A percentile compares a stretch with the other conserved stretches of the same genome.
Evolutionary conservation across 257 asterid genomes (phyloP).

Genomic region (Jacaranda copaia): DNA sequence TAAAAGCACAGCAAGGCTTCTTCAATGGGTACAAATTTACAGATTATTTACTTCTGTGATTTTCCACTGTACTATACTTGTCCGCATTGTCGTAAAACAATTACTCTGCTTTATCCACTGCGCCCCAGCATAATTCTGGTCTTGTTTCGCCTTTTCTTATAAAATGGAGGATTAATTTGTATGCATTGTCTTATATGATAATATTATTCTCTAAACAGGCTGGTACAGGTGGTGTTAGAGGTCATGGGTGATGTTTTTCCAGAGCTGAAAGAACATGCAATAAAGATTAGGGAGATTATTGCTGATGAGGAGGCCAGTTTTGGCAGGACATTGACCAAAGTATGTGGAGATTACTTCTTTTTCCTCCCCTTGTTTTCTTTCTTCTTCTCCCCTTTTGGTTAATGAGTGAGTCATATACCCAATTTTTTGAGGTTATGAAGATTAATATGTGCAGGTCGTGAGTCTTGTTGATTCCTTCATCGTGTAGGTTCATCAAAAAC

Average conservation of each 20-base stretch:
- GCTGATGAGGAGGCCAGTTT: conserved; percentile 94
- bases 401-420: conserved; percentile 9
- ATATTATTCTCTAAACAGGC: conserved; percentile 53
- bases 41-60: neutral
- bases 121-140: neutral
- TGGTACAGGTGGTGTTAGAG: conserved; percentile 83
- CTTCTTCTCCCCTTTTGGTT: neutral
- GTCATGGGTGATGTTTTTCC: conserved; percentile 88
- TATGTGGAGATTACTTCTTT: conserved; percentile 34
- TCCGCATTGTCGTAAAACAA: neutral
- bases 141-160: conserved; percentile 21
- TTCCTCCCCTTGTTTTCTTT: neutral
- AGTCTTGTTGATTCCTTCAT: conserved; percentile 4
- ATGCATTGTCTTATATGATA: conserved; percentile 27
- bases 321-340: conserved; percentile 89
- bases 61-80: conserved; percentile 12
- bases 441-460: conserved; percentile 6
- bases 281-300: conserved; percentile 70
- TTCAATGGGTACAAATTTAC: conserved; percentile 70
- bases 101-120: conserved; percentile 5
- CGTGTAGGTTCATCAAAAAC: conserved; percentile 20
- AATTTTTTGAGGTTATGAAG: conserved; percentile 16
- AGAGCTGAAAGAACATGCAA: conserved; percentile 76
- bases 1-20: conserved; percentile 87
- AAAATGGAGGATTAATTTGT: conserved; percentile 1